Conservation (phyloP, 2,329 filamentous ascomycete genomes). For the Shiraia sp. region DNA sequence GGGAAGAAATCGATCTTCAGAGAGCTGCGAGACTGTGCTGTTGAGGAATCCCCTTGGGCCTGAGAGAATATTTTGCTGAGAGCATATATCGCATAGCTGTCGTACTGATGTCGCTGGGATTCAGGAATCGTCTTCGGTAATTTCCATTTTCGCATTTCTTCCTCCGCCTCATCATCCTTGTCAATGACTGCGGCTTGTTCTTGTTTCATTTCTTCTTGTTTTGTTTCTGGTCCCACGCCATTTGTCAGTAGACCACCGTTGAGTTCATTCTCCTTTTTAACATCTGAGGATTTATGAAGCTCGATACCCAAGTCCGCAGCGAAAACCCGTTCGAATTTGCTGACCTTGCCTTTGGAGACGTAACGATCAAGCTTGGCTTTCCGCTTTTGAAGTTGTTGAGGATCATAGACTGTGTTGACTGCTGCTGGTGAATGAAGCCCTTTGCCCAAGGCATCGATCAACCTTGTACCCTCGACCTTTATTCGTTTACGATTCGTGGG, state of each 20-base stretch:
- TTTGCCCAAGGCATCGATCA: constrained; percentile 75
- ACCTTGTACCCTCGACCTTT: constrained; percentile 55
- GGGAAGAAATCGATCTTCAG: constrained; percentile 52
- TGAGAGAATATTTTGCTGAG: constrained; percentile 54
- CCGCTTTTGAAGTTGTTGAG: constrained; percentile 33
- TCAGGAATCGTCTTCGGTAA: constrained; percentile 34
- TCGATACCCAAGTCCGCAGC: constrained; percentile 42
- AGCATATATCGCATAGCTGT: constrained; percentile 64
- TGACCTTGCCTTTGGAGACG: constrained; percentile 41
- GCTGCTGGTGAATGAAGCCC: constrained; percentile 49
- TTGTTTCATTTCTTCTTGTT: constrained; percentile 20
- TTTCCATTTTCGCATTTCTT: constrained; percentile 55
- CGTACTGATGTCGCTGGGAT: constrained; percentile 61
- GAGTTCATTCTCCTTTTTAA: constrained; percentile 23
- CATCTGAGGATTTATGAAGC: constrained; percentile 22
- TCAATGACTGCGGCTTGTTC: constrained; percentile 20
- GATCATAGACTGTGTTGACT: constrained; percentile 8
- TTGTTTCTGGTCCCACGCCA: constrained; percentile 22
- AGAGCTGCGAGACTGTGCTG: constrained; percentile 13
- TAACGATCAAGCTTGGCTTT: constrained; percentile 43
- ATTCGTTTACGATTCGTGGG: constrained; percentile 40
- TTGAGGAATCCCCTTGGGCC: constrained; percentile 13
- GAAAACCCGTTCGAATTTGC: constrained; percentile 48
- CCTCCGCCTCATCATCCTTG: constrained; percentile 18
- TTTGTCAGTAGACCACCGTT: constrained; percentile 25